Evolutionary conservation across 2,329 filamentous ascomycete genomes (phyloP).

Genomic region (Fusarium sp.): DNA sequence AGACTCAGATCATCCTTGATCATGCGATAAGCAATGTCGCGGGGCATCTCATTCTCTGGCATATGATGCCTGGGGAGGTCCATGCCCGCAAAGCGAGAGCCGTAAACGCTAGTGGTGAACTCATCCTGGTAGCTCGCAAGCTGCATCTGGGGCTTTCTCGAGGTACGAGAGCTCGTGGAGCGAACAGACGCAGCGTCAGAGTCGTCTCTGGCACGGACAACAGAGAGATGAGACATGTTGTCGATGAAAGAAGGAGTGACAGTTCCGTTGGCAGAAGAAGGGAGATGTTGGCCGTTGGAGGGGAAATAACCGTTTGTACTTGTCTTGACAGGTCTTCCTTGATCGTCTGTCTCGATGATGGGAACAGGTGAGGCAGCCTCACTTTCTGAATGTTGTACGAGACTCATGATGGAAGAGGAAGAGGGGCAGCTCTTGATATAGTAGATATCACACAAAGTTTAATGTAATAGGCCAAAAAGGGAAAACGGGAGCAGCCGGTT

Average conservation of each 20-base stretch:
- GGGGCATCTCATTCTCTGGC: constrained; percentile 90
- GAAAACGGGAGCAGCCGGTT: constrained; percentile 31
- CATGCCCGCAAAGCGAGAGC: constrained; percentile 82
- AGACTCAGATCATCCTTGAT: constrained; percentile 95
- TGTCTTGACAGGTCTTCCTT: constrained; percentile 35
- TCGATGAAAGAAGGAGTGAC: constrained; percentile 31
- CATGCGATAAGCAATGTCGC: constrained; percentile 93
- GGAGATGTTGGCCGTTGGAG: constrained; percentile 32
- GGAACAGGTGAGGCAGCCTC: constrained; percentile 43
- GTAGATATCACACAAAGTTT: background rate
- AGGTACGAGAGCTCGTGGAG: constrained; percentile 42
- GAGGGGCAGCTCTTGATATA: constrained; percentile 24
- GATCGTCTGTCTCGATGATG: constrained; percentile 50
- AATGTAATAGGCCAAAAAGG: constrained; percentile 8
- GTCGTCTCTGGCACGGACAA: constrained; percentile 54
- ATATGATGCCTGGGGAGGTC: constrained; percentile 88
- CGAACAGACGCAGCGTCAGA: constrained; percentile 46
- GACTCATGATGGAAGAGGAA: constrained; percentile 42
- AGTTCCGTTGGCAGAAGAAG: constrained; percentile 45
- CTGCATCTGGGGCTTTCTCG: constrained; percentile 54
- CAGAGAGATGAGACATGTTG: constrained; percentile 64
- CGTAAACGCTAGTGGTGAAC: constrained; percentile 86
- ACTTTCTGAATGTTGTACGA: constrained; percentile 31
- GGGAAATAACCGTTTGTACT: constrained; percentile 47
- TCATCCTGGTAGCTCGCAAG: constrained; percentile 65